Percentiles rank a stretch among this genome's conserved stretches.
These are phyloP conservation scores for Yamadazyma atlantica DNA, from an alignment of 1,139 yeast genomes.

Conservation along the genomic window DNA sequence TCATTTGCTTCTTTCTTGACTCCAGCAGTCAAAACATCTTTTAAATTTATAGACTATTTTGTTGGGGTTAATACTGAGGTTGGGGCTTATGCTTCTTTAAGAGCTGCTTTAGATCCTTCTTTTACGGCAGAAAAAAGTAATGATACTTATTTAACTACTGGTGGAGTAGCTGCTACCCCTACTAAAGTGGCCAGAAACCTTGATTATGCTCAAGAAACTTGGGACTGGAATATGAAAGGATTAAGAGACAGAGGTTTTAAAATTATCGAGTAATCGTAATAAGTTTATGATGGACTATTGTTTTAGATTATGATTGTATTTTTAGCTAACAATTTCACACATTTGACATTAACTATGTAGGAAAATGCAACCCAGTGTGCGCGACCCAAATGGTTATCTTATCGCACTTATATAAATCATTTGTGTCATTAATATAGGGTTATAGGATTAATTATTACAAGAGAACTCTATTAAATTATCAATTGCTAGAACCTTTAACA, in stretches of 20 bases:
- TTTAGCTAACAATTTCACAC: slow-evolving; percentile 5
- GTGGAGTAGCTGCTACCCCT: slow-evolving; percentile 30
- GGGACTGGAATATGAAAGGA: slow-evolving; percentile 29
- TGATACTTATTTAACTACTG: slow-evolving; percentile 36
- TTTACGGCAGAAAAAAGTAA: slow-evolving; percentile 25
- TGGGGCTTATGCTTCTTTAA: slow-evolving; percentile 35
- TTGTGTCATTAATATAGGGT: slow-evolving; percentile 2
- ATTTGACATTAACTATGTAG: neutral
- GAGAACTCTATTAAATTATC: neutral
- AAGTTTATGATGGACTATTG: too few species aligned
- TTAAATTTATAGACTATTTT: slow-evolving; percentile 15
- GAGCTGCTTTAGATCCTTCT: slow-evolving; percentile 33
- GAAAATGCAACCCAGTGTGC: neutral
- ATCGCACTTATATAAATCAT: slow-evolving; percentile 6
- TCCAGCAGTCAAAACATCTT: slow-evolving; percentile 16
- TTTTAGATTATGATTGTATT: too few species aligned
- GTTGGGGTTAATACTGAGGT: slow-evolving; percentile 34
- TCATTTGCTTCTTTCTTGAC: slow-evolving; percentile 19
- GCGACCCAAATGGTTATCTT: slow-evolving; percentile 5
- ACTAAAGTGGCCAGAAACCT: slow-evolving; percentile 24
- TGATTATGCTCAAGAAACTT: slow-evolving; percentile 25
- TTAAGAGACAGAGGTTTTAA: slow-evolving; percentile 24
- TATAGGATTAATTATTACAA: neutral
- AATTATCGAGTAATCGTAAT: too few species aligned
- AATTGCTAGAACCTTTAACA: neutral